Evolutionary conservation across 2,329 filamentous ascomycete species (phyloP).

Genomic region (Aspergillus sp.): DNA sequence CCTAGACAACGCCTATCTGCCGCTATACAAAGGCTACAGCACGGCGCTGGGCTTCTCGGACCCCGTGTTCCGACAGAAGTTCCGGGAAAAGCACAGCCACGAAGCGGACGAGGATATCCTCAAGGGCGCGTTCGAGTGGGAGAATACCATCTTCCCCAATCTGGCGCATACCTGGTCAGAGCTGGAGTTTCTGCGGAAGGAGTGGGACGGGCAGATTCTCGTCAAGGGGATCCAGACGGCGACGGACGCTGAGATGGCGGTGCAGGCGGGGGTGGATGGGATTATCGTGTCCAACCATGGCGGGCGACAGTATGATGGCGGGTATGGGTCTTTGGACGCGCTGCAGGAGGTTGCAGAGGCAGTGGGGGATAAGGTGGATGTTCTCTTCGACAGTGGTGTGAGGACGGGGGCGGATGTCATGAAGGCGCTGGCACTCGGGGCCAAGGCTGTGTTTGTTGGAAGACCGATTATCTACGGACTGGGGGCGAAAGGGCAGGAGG

Average conservation of each 20-base stretch:
- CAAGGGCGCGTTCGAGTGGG: conserved; percentile 48
- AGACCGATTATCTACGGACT: conserved; percentile 52
- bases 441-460: conserved; percentile 50
- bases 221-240: conserved; percentile 52
- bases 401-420: conserved; percentile 43
- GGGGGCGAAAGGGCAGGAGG: conserved; percentile 48
- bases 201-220: conserved; percentile 61
- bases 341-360: conserved; percentile 51
- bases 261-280: conserved; percentile 41
- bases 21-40: conserved; percentile 19
- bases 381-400: conserved; percentile 46
- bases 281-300: conserved; percentile 49
- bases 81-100: conserved; percentile 41
- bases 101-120: conserved; percentile 42
- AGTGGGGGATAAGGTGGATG: conserved; percentile 26
- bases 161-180: conserved; percentile 56
- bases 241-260: conserved; percentile 41
- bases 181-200: conserved; percentile 48
- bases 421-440: conserved; percentile 48
- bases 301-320: conserved; percentile 45
- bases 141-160: conserved; percentile 49
- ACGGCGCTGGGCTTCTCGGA: conserved; percentile 62
- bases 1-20: conserved; percentile 53
- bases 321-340: conserved; percentile 41
- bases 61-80: conserved; percentile 57